phyloP scores from a whole-genome alignment of 2,329 filamentous ascomycete species.

The Pestalotiopsis sp. region DNA sequence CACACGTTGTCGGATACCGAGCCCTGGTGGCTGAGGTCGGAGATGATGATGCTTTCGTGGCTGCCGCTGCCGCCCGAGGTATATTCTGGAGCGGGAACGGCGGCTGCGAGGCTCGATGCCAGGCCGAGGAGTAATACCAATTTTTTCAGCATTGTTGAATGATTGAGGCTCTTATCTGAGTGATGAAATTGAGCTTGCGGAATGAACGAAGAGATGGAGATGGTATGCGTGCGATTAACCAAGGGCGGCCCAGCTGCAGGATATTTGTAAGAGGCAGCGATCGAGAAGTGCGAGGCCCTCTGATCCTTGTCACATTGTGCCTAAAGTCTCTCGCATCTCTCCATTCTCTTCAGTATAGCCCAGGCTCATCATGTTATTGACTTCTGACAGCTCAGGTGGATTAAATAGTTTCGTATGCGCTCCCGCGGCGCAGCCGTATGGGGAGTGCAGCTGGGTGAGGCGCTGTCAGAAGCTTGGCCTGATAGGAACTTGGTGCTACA shows the following conservation, averaged over 20 bases:
- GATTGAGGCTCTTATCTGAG: neutral
- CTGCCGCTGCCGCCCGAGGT: neutral
- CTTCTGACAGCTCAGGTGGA: neutral
- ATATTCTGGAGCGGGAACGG: neutral
- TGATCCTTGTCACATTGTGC: neutral
- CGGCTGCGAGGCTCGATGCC: neutral
- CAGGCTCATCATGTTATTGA: neutral
- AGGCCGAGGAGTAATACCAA: neutral
- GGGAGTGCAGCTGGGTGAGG: neutral
- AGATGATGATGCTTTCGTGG: neutral
- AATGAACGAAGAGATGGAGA: too few species aligned
- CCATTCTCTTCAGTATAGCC: neutral
- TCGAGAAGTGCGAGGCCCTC: too few species aligned
- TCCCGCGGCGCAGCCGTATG: neutral
- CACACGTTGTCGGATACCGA: slow-evolving; percentile 1
- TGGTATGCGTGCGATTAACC: too few species aligned
- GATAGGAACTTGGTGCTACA: neutral
- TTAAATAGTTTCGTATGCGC: neutral
- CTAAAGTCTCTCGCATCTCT: neutral
- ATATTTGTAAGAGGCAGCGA: too few species aligned
- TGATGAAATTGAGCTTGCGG: neutral
- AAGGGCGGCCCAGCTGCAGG: too few species aligned
- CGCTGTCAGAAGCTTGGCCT: neutral
- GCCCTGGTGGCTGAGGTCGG: neutral
- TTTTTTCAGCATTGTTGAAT: neutral